Evolutionary conservation across 192 early-diverging fungal genomes (phyloP).

Genomic region (Piromyces finnis): DNA sequence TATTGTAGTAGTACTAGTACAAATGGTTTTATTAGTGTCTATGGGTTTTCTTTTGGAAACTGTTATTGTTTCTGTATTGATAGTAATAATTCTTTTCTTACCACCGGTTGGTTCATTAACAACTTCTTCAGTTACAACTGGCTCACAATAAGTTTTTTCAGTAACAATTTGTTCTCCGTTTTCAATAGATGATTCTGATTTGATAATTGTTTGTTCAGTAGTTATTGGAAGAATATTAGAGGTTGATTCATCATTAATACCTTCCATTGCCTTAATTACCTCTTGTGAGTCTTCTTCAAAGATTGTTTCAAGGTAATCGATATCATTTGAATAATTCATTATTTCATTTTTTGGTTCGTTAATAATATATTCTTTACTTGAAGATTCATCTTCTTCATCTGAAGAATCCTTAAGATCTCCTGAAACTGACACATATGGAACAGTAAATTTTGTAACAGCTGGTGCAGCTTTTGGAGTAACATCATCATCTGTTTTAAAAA

Average conservation of each 20-base stretch:
- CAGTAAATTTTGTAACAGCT: background rate
- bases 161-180: no score
- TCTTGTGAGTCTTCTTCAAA: background rate
- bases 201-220: background rate
- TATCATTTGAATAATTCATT: background rate
- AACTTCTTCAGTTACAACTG: no score
- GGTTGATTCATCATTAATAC: background rate
- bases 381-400: no score
- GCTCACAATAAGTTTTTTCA: no score
- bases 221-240: background rate
- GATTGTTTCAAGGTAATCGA: background rate
- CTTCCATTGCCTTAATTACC: background rate
- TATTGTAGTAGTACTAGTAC: no score
- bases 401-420: no score
- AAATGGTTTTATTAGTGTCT: no score
- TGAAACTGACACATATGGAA: background rate
- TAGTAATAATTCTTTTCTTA: no score
- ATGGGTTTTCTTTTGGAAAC: no score
- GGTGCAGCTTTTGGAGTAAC: background rate
- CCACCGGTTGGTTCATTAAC: no score
- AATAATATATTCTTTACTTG: background rate
- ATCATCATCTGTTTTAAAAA: background rate
- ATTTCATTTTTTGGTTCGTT: background rate
- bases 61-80: no score
- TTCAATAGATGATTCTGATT: no score